Base-by-base conservation (phyloP, 169 alveolate species). In the Cryptosporidium ubiquitum region DNA sequence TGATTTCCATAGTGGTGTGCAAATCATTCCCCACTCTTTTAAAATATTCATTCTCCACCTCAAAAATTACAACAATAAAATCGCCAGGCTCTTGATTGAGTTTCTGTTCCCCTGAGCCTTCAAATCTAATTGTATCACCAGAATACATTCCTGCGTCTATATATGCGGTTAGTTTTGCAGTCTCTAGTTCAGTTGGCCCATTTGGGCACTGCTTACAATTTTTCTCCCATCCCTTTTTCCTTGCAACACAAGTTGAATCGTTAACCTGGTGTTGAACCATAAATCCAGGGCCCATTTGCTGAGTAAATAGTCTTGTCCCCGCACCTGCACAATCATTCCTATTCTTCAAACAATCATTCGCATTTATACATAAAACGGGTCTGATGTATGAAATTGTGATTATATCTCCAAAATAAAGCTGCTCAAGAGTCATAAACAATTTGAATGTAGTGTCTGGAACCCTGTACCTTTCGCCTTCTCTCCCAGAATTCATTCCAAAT, bases 271-370 rank as follows among this genome's bases (percentile, higher is more conserved):
- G 96, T 70, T 94, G 97, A 60, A 94, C 86, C 84, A 94, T 91
- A 93, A 94, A 93, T 57, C 97, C 97, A 33, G 96, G 96, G 9
- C 95, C 95, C 74, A 92, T 94, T 47, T 94, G 97, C 66, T 91
- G 94, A 23, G 96, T 94, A 58, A 94, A 91, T 3, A 94, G 85
- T 61, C 89, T 92, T 52, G 94, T 69, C 60, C 94, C 96, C 1
- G 93, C 91, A 3, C 94, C 96, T 58, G 93, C 94, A 84, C 97
- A 94, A 68, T 94, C 97, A 69, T 75, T 86, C 61, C 95, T 84
- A 64, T 84, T 93, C 49, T 70, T 75, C 66, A 92, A 93, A 66
- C 97, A 94, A 47, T 94, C 96, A 52, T 94, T 95, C 58, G 94
- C 93, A 51, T 92, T 91, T 60, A 86, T 85, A 86, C 97, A 94